Evolutionary conservation across 2,329 filamentous ascomycete species (phyloP), one percentile per base, ranked within the genome.

Genomic region (Hypoxylon sp.): DNA sequence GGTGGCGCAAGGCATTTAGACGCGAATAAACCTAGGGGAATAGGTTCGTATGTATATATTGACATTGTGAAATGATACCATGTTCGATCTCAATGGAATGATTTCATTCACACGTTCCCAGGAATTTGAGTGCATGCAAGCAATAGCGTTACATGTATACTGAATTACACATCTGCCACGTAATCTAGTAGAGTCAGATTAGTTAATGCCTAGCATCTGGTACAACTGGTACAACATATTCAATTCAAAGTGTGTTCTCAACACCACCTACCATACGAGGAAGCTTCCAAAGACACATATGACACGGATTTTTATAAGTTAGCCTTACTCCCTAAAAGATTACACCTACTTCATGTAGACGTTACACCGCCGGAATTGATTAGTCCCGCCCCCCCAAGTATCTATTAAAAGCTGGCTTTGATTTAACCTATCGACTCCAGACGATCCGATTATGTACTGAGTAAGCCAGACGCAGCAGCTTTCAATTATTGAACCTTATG

Each of bases 21-120:
- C 29, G 48, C 62, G 44, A 33, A 14, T 44, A 47, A 37, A 13
- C 52, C 51, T 5, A 11, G 14, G 48, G 26, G 24, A 31, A 22
- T 51, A 17, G 52, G 59, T 50, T 62, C 35, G 33, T 59, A 47
- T 67, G 54, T 66, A 64, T 70, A 70, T 70, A 61, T 47, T 42
- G n/a, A 53, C 39, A 47, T 51, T 29, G 24, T 44, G 37, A 46
- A 70, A 61, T 67, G 67, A 70, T 70, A 70, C 63, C 67, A 70
- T 29, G 33, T 55, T 61, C 24, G 5, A 52, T 17, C n/a, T 59
- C 13, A 46, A 8, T 2, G 24, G 13, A 22, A 33, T 42, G 10
- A 5, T 39, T 6, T 19, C 14, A 24, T 55, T 26, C 46, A n/a
- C 2, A 22, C 1, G 17, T 35, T 11, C 17, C 22, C 35, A 24